Evolutionary conservation across 768 basidiomycete species (phyloP), one percentile per base, ranked within the genome.

Genomic region (Rhodotorula paludigena): DNA sequence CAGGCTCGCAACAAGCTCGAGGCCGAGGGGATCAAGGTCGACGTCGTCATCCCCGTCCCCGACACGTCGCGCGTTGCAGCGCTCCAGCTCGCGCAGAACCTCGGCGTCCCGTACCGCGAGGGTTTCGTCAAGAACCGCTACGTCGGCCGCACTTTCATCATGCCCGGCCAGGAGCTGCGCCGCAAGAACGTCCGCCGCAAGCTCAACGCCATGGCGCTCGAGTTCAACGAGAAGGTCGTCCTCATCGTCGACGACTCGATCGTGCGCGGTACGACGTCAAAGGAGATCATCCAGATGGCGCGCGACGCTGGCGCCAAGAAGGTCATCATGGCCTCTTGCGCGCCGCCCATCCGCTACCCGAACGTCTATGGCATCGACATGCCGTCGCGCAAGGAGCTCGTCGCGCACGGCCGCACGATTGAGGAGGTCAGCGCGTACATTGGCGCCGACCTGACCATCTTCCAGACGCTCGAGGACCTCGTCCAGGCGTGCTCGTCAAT

Each of bases 311-410:
- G 96, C 23, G 94, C 96, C 25, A 92, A 89, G 79, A 90, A 89
- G 73, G 91, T 99, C 75, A 88, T 97, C 69, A 86, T 98, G 53
- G 96, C 96, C 2, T 94, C 92, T 57, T 98, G 96, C 76, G 91
- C 96, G 14, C 96, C 96, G 11, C 91, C 96, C 1, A 98, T 99
- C 74, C 85, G 93, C 35, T 85, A 86, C 77, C 87, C 92, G 9
- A 96, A 98, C 76, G 96, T 99, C 9, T 98, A 99, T 78, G 96
- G 96, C 28, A 99, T 99, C 77, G 96, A 99, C 81, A 99, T 98
- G 96, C 94, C 96, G 38, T 91, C 92, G 7, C 86, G 90, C n/a
- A 80, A 82, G 42, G 94, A 98, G 77, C 87, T 98, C 39, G 92
- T 98, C 57, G 94, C 92, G 0, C 82, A 92, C 77, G 84, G 83